Conservation (phyloP, 2,329 filamentous ascomycete genomes). For the Verruconis gallopava region DNA sequence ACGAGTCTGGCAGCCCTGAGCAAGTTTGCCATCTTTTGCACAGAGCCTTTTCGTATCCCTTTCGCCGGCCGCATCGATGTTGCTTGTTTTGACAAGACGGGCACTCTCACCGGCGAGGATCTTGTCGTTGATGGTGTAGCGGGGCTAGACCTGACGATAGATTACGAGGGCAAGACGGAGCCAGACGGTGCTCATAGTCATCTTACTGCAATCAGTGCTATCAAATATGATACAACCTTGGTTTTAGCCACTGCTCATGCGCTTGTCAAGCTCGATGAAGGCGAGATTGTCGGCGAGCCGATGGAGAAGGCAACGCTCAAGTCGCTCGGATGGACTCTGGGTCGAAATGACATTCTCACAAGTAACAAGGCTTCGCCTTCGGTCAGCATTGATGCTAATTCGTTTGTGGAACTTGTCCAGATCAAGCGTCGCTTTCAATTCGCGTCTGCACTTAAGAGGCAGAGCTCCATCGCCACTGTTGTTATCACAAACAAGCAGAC, state of each 20-base stretch:
- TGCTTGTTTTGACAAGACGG: constrained; percentile 97
- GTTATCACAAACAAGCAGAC: constrained; percentile 57
- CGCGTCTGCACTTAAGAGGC: constrained; percentile 88
- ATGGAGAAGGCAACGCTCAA: constrained; percentile 96
- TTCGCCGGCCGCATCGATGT: constrained; percentile 91
- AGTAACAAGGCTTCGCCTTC: constrained; percentile 45
- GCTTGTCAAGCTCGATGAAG: constrained; percentile 89
- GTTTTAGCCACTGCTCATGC: constrained; percentile 93
- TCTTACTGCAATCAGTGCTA: constrained; percentile 57
- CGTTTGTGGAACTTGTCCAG: constrained; percentile 65
- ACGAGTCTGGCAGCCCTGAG: constrained; percentile 89
- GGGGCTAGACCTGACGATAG: constrained; percentile 53
- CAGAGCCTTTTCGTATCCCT: constrained; percentile 95
- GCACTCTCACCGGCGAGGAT: constrained; percentile 91
- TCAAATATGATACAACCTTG: constrained; percentile 71
- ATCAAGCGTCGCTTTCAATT: constrained; percentile 97
- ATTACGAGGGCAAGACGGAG: constrained; percentile 47
- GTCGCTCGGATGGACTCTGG: constrained; percentile 86
- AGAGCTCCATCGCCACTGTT: constrained; percentile 85
- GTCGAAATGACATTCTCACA: constrained; percentile 71
- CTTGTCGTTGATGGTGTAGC: constrained; percentile 95
- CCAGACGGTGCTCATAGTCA: constrained; percentile 71
- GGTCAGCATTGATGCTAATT: constrained; percentile 34
- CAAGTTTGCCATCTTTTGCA: constrained; percentile 96
- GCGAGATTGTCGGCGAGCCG: constrained; percentile 91